phyloP scores from a whole-genome alignment of 495 filamentous ascomycete genomes.

The Neurospora sp. region DNA sequence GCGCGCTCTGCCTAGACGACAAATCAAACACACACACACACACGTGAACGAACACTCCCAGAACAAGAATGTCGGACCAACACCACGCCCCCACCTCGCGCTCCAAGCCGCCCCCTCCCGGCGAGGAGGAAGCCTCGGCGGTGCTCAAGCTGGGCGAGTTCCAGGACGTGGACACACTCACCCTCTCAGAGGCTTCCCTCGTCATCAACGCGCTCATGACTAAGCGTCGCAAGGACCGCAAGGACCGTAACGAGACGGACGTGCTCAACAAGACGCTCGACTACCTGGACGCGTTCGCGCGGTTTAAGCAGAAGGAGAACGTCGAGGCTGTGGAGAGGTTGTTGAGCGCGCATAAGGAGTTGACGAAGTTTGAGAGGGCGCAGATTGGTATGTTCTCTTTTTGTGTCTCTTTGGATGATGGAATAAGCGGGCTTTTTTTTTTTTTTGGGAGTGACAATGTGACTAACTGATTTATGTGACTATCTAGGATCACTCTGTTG shows the following conservation, averaged over 20 bases:
- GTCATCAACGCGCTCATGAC: constrained; percentile 80
- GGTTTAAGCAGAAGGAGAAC: constrained; percentile 89
- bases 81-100: constrained; percentile 50
- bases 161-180: constrained; percentile 75
- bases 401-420: not conserved
- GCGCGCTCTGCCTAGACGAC: not conserved
- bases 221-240: constrained; percentile 54
- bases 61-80: constrained; percentile 18
- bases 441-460: no score
- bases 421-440: no score
- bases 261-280: constrained; percentile 75
- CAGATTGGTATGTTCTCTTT: constrained; percentile 65
- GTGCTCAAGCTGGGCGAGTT: constrained; percentile 87
- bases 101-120: constrained; percentile 58
- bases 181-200: constrained; percentile 80
- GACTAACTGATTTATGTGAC: not conserved
- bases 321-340: constrained; percentile 85
- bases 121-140: constrained; percentile 79
- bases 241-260: constrained; percentile 59
- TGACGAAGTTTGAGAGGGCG: constrained; percentile 85
- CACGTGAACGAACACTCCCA: not conserved
- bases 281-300: constrained; percentile 86
- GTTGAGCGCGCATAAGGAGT: constrained; percentile 61
- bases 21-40: not conserved
- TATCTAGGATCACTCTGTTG: constrained; percentile 75